Conservation (phyloP, 768 basidiomycete species). For the Cyclocybe aegerita region DNA sequence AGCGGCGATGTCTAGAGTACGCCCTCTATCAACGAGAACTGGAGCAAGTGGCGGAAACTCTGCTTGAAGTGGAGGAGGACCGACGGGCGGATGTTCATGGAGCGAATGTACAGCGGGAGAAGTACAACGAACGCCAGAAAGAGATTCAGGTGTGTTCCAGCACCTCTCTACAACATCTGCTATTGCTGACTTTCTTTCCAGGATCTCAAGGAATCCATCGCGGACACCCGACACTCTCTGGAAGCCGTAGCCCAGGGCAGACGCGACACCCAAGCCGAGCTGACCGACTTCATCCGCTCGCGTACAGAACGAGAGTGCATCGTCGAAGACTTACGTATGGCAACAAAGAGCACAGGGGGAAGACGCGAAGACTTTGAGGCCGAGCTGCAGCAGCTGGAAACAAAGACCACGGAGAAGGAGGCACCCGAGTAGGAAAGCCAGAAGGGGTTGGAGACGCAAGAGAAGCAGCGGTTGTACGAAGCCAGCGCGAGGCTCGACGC, state of each 20-base stretch:
- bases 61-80: conserved; percentile 87
- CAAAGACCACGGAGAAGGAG: conserved; percentile 65
- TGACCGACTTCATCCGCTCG: conserved; percentile 82
- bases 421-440: conserved; percentile 71
- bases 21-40: conserved; percentile 90
- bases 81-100: conserved; percentile 79
- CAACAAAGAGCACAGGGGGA: conserved; percentile 63
- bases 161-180: background rate
- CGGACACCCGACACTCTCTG: conserved; percentile 65
- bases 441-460: conserved; percentile 46
- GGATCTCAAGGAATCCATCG: conserved; percentile 73
- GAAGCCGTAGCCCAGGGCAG: conserved; percentile 72
- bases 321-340: conserved; percentile 72
- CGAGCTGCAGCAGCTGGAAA: conserved; percentile 63
- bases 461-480: conserved; percentile 72
- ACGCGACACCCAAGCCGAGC: conserved; percentile 76
- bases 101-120: conserved; percentile 78
- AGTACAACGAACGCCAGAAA: conserved; percentile 82
- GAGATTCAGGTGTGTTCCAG: conserved; percentile 67
- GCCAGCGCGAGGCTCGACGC: conserved; percentile 68
- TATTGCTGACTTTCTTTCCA: conserved; percentile 25
- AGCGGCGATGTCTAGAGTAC: conserved; percentile 92
- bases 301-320: conserved; percentile 86
- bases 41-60: conserved; percentile 80
- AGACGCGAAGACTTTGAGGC: conserved; percentile 59